These are phyloP conservation scores for Asterionellopsis glacialis DNA, from an alignment of 108 stramenopile species.

Conservation along the genomic window DNA sequence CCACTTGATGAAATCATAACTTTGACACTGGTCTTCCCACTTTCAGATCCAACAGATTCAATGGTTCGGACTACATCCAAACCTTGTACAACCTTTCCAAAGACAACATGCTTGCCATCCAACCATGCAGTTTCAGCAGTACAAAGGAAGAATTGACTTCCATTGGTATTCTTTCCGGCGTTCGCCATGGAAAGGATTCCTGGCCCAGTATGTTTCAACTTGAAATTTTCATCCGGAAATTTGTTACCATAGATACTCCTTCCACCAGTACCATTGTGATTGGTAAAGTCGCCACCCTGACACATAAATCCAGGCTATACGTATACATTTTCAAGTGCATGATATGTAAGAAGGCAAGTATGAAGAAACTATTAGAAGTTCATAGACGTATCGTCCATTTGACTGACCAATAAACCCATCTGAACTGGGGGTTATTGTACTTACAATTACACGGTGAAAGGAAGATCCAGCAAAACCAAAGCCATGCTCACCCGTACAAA, in stretches of 20 bases:
- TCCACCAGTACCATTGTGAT: slow-evolving; percentile 65
- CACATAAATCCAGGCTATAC: slow-evolving; percentile 45
- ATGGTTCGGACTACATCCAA: slow-evolving; percentile 84
- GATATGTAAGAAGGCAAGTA: neutral
- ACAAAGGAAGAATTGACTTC: slow-evolving; percentile 88
- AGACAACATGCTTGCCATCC: slow-evolving; percentile 88
- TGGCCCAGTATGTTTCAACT: slow-evolving; percentile 82
- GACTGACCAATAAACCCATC: neutral
- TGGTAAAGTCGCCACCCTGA: slow-evolving; percentile 85
- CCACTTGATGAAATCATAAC: slow-evolving; percentile 74
- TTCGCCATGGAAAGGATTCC: slow-evolving; percentile 93
- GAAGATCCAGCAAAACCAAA: slow-evolving; percentile 73
- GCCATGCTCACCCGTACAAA: slow-evolving; percentile 82
- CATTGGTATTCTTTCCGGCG: slow-evolving; percentile 91
- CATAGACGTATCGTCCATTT: too few species aligned
- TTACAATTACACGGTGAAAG: slow-evolving; percentile 96
- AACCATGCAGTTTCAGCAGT: slow-evolving; percentile 93
- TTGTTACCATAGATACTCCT: slow-evolving; percentile 93
- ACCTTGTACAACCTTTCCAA: slow-evolving; percentile 39
- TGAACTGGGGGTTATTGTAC: too few species aligned
- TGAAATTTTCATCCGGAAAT: slow-evolving; percentile 97
- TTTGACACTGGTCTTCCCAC: slow-evolving; percentile 46
- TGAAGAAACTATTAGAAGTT: neutral
- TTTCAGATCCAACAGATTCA: slow-evolving; percentile 54
- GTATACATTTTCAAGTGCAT: neutral